These are phyloP conservation scores for Piper longum DNA, from an alignment of 164 flowering plant species.

Conservation along the genomic window DNA sequence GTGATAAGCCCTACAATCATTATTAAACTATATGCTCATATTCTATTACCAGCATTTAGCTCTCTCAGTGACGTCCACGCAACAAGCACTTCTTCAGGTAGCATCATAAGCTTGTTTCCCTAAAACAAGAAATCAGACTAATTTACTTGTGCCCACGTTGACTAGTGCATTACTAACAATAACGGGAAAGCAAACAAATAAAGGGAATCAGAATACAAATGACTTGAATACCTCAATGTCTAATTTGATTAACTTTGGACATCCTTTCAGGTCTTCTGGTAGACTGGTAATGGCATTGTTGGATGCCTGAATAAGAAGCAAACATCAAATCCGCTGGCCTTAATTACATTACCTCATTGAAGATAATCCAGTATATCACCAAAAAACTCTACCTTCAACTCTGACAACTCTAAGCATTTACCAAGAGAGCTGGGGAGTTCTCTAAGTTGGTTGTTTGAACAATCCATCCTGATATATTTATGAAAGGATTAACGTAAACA, in stretches of 20 bases:
- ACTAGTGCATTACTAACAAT: background rate
- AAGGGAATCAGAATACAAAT: background rate
- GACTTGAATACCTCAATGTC: conserved; percentile 64
- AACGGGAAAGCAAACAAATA: background rate
- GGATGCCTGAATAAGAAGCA: conserved; percentile 54
- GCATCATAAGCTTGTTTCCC: conserved; percentile 70
- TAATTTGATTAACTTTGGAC: conserved; percentile 63
- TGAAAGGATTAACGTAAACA: background rate
- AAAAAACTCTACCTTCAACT: conserved; percentile 55
- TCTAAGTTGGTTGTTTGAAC: conserved; percentile 68
- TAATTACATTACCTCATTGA: background rate
- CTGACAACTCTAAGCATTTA: conserved; percentile 54
- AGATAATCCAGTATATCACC: background rate
- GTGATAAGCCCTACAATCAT: background rate
- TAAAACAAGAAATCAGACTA: conserved; percentile 14
- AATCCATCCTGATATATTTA: conserved; percentile 54
- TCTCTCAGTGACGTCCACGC: conserved; percentile 80
- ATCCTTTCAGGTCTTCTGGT: conserved; percentile 62
- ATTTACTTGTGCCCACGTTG: background rate
- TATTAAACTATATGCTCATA: background rate
- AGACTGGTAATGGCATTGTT: conserved; percentile 55
- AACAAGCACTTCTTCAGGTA: conserved; percentile 39
- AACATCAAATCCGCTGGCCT: conserved; percentile 3
- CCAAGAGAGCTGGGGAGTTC: conserved; percentile 77
- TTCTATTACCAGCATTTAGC: conserved; percentile 65